These are phyloP conservation scores for Chaetomium tenue DNA, from an alignment of 495 filamentous ascomycete genomes.

Conservation along the genomic window DNA sequence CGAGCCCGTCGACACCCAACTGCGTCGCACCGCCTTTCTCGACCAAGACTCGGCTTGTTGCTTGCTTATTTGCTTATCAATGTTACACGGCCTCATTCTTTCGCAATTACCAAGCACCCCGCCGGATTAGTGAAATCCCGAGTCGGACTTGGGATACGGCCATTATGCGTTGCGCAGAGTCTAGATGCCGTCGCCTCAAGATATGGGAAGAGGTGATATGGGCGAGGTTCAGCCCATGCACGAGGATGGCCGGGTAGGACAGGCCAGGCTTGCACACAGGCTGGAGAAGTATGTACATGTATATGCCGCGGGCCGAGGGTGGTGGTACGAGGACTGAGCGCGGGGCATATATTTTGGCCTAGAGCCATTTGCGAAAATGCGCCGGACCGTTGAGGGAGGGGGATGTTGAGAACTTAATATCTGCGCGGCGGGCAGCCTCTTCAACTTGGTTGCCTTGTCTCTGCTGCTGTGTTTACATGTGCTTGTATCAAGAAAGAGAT, in stretches of 20 bases:
- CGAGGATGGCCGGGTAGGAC: background rate
- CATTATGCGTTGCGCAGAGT: background rate
- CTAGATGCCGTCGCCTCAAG: background rate
- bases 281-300: too few species aligned
- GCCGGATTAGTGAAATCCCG: background rate
- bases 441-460: background rate
- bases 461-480: background rate
- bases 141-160: background rate
- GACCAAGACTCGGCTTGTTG: background rate
- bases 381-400: background rate
- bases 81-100: background rate
- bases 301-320: conserved; percentile 1
- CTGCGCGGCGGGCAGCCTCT: background rate
- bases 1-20: background rate
- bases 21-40: background rate
- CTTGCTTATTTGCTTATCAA: background rate
- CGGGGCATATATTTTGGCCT: background rate
- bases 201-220: background rate
- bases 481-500: too few species aligned
- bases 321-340: background rate
- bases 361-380: background rate
- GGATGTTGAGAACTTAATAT: background rate
- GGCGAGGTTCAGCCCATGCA: background rate
- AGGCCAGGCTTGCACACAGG: background rate
- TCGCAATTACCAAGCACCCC: background rate